Conservation (phyloP, 2,329 filamentous ascomycete species). For the Metarhizium album region DNA sequence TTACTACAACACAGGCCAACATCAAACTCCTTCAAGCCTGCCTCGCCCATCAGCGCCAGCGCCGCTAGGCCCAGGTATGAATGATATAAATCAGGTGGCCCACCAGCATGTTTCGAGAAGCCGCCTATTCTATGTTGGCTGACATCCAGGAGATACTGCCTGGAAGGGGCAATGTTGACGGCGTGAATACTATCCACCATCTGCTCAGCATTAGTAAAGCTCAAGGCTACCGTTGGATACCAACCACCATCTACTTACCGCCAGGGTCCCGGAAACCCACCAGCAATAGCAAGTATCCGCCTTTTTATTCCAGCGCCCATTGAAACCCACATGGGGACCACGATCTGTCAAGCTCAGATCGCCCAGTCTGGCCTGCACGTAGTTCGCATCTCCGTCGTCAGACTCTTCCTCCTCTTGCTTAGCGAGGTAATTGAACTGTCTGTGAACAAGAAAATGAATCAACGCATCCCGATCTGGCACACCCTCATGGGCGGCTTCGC, state of each 20-base stretch:
- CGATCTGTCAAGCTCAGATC: conserved; percentile 21
- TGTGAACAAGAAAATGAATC: conserved; percentile 48
- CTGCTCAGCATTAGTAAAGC: conserved; percentile 20
- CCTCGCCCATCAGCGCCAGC: conserved; percentile 62
- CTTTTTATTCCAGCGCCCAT: conserved; percentile 81
- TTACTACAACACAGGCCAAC: conserved; percentile 64
- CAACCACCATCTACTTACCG: conserved; percentile 19
- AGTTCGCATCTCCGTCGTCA: conserved; percentile 32
- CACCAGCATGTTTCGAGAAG: conserved; percentile 62
- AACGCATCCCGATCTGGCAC: conserved; percentile 21
- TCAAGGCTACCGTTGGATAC: neutral
- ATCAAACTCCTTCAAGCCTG: conserved; percentile 60
- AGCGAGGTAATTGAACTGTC: conserved; percentile 52
- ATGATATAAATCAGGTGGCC: conserved; percentile 72
- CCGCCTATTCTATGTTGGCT: conserved; percentile 81
- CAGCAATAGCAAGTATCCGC: conserved; percentile 95
- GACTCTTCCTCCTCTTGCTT: conserved; percentile 32
- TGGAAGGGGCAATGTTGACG: conserved; percentile 48
- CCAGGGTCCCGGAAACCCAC: conserved; percentile 66
- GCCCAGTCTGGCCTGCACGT: conserved; percentile 24
- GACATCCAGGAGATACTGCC: conserved; percentile 72
- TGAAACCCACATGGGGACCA: conserved; percentile 59
- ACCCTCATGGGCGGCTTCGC: conserved; percentile 24
- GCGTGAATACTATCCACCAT: conserved; percentile 48
- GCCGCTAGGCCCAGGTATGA: conserved; percentile 79